Conservation (phyloP, 1,139 yeast genomes). For the Magnusiomyces ingens region DNA sequence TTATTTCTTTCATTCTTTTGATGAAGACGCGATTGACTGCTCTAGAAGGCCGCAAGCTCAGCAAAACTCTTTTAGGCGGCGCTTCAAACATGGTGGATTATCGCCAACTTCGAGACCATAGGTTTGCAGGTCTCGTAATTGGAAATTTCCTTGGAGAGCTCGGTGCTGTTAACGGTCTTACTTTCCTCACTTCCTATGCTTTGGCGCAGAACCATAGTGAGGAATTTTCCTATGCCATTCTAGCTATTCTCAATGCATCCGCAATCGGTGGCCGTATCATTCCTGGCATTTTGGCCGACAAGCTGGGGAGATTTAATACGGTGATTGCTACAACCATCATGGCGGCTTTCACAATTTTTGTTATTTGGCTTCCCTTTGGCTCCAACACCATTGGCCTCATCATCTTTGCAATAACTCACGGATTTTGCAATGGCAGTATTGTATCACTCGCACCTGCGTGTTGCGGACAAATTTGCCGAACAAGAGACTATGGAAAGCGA, state of each 20-base stretch:
- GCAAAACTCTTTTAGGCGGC: too few species aligned
- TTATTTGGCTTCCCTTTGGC: slow-evolving; percentile 52
- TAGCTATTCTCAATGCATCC: slow-evolving; percentile 42
- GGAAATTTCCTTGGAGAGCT: slow-evolving; percentile 46
- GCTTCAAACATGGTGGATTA: slow-evolving; percentile 32
- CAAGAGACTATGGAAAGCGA: slow-evolving; percentile 44
- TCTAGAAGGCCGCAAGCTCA: too few species aligned
- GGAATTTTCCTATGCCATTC: slow-evolving; percentile 37
- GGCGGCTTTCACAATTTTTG: slow-evolving; percentile 35
- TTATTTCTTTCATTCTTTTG: slow-evolving; percentile 35
- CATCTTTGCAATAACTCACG: slow-evolving; percentile 44
- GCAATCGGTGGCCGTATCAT: slow-evolving; percentile 44
- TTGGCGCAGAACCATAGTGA: slow-evolving; percentile 36
- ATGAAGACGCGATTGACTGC: slow-evolving; percentile 28
- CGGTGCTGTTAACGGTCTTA: slow-evolving; percentile 44
- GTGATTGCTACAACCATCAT: slow-evolving; percentile 39
- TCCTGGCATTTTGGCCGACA: slow-evolving; percentile 46
- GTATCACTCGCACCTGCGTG: slow-evolving; percentile 46
- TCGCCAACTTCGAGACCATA: slow-evolving; percentile 38
- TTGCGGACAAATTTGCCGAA: slow-evolving; percentile 44
- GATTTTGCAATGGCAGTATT: slow-evolving; percentile 47
- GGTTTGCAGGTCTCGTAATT: slow-evolving; percentile 37
- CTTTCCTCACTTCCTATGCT: slow-evolving; percentile 49
- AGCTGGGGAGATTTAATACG: slow-evolving; percentile 47
- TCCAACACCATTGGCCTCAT: slow-evolving; percentile 32